Conservation (phyloP, 805 yeast genomes). For the Starmerella kuoi region DNA sequence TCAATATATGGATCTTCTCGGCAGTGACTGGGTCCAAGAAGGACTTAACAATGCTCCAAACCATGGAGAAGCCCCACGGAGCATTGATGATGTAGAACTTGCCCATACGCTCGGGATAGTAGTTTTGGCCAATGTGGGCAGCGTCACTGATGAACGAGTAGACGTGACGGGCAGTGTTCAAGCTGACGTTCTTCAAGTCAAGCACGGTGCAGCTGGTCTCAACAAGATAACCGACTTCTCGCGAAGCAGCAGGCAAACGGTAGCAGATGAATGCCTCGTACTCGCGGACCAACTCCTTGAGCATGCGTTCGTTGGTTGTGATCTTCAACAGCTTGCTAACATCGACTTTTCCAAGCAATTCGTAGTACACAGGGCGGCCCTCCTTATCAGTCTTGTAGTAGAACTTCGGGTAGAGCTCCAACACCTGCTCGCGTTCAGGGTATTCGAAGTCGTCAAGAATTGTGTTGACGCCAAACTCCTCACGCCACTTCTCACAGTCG, state of each 20-base stretch:
- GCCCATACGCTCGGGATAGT: constrained; percentile 99
- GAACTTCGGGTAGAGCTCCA: constrained; percentile 86
- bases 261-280: constrained; percentile 77
- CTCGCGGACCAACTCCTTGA: constrained; percentile 93
- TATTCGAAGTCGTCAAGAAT: constrained; percentile 79
- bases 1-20: constrained; percentile 79
- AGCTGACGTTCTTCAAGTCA: constrained; percentile 88
- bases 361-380: constrained; percentile 91
- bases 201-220: constrained; percentile 95
- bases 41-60: constrained; percentile 80
- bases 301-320: constrained; percentile 91
- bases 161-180: constrained; percentile 73
- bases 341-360: constrained; percentile 86
- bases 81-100: constrained; percentile 91
- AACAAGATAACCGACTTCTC: constrained; percentile 60
- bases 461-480: constrained; percentile 73
- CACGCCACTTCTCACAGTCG: constrained; percentile 86
- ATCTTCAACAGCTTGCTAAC: constrained; percentile 82
- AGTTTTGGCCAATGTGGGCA: constrained; percentile 86
- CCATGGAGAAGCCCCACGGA: constrained; percentile 94
- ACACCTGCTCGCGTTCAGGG: constrained; percentile 84
- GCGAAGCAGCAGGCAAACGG: constrained; percentile 89
- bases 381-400: constrained; percentile 95
- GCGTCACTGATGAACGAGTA: constrained; percentile 85
- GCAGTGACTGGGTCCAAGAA: constrained; percentile 97